Conservation (phyloP, 352 stramenopile species). For the Blastocystis sp. region DNA sequence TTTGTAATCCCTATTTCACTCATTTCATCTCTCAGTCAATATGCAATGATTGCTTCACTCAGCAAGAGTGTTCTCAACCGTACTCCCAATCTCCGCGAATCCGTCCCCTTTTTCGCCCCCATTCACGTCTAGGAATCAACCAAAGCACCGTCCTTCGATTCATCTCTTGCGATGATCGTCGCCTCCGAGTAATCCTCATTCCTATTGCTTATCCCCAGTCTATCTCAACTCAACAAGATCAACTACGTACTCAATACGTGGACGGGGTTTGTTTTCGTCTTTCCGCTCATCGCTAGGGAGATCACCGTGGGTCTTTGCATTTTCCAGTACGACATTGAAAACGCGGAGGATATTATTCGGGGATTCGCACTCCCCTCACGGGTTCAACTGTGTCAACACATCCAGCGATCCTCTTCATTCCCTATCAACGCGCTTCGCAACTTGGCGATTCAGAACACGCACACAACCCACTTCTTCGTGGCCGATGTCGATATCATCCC, state of each 20-base stretch:
- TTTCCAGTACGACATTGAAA: neutral
- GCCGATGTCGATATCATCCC: constrained; percentile 11
- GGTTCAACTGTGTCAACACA: neutral
- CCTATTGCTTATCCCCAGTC: neutral
- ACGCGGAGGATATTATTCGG: neutral
- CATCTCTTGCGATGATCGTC: constrained; percentile 16
- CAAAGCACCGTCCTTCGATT: neutral
- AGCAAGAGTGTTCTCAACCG: neutral
- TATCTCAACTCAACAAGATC: constrained; percentile 9
- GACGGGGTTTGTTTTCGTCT: neutral
- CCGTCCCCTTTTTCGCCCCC: neutral
- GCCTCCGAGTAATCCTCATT: neutral
- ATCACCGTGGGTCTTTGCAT: constrained; percentile 4
- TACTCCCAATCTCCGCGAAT: neutral
- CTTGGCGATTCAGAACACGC: constrained; percentile 2
- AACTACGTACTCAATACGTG: constrained; percentile 36
- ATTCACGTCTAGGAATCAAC: neutral
- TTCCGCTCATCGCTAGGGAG: neutral
- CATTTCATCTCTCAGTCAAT: neutral
- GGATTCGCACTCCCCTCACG: constrained; percentile 25
- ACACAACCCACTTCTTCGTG: constrained; percentile 8
- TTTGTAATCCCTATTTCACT: neutral
- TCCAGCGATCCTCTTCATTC: neutral
- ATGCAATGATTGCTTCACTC: neutral
- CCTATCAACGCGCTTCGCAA: constrained; percentile 35